Percentiles rank a stretch among this genome's conserved stretches.
Conservation (phyloP, 345 rosid species). For the Salix suchowensis region DNA sequence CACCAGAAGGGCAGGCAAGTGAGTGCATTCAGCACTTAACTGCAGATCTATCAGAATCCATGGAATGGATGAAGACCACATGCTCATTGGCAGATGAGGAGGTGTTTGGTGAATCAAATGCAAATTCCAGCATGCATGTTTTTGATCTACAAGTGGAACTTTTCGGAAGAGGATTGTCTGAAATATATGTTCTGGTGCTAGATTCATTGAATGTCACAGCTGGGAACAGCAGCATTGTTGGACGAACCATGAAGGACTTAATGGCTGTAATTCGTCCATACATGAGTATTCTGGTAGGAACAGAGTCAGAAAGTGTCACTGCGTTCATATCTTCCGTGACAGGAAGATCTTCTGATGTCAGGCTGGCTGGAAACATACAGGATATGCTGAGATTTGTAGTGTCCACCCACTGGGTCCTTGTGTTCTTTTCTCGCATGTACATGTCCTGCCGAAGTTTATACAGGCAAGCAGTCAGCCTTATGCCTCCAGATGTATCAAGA, state of each 20-base stretch:
- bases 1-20: slow-evolving; percentile 91
- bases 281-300: slow-evolving; percentile 51
- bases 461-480: slow-evolving; percentile 60
- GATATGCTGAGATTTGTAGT: slow-evolving; percentile 19
- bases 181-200: slow-evolving; percentile 52
- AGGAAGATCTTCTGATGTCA: slow-evolving; percentile 32
- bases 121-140: slow-evolving; percentile 14
- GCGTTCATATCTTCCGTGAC: slow-evolving; percentile 48
- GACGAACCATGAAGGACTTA: slow-evolving; percentile 51
- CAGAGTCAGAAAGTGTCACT: slow-evolving; percentile 35
- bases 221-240: slow-evolving; percentile 68
- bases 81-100: slow-evolving; percentile 25
- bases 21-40: slow-evolving; percentile 55
- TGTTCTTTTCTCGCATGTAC: slow-evolving; percentile 65
- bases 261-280: slow-evolving; percentile 48
- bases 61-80: slow-evolving; percentile 57
- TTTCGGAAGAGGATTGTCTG: slow-evolving; percentile 65
- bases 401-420: slow-evolving; percentile 50
- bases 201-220: slow-evolving; percentile 63
- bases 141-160: slow-evolving; percentile 50
- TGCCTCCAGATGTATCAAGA: slow-evolving; percentile 54
- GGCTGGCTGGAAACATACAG: slow-evolving; percentile 23
- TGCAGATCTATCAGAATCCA: slow-evolving; percentile 52
- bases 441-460: slow-evolving; percentile 66
- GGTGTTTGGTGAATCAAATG: slow-evolving; percentile 13